Conservation (phyloP, 352 stramenopile species). For the Phytophthora colocasiae region DNA sequence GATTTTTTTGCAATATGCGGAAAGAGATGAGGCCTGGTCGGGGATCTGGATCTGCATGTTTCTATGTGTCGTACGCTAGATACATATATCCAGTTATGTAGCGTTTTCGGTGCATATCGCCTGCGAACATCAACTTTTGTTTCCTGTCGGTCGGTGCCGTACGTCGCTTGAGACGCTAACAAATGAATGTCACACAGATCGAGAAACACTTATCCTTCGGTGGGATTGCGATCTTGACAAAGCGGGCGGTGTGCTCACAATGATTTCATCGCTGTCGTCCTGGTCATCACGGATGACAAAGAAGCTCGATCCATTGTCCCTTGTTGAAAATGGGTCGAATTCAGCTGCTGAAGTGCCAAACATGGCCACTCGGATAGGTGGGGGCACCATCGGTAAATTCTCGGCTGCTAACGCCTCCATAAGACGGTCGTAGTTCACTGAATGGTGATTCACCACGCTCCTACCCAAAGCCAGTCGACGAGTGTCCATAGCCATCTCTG, state of each 20-base stretch:
- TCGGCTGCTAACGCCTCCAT: conserved; percentile 37
- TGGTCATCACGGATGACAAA: conserved; percentile 58
- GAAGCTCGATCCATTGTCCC: conserved; percentile 53
- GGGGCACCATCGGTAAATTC: conserved; percentile 50
- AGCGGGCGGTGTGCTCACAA: conserved; percentile 9
- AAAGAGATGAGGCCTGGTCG: not conserved
- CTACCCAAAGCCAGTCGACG: conserved; percentile 49
- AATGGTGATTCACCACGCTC: conserved; percentile 77
- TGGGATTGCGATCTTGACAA: conserved; percentile 3
- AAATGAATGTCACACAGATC: conserved; percentile 4
- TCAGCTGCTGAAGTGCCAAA: conserved; percentile 57
- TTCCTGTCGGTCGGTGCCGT: not conserved
- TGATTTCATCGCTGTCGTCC: conserved; percentile 38
- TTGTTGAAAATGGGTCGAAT: conserved; percentile 57
- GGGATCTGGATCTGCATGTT: not conserved
- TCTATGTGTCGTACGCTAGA: not conserved
- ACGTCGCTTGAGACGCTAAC: conserved; percentile 4
- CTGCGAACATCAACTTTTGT: conserved; percentile 5
- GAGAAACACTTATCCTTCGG: conserved; percentile 11
- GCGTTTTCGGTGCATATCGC: too few species aligned
- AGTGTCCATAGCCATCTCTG: conserved; percentile 50
- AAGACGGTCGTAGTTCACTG: conserved; percentile 63
- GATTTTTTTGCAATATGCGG: conserved; percentile 2
- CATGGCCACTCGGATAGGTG: conserved; percentile 71
- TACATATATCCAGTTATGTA: not conserved